Conservation (phyloP, 2,329 filamentous ascomycete genomes). For the Neophaeococcomyces aloes region DNA sequence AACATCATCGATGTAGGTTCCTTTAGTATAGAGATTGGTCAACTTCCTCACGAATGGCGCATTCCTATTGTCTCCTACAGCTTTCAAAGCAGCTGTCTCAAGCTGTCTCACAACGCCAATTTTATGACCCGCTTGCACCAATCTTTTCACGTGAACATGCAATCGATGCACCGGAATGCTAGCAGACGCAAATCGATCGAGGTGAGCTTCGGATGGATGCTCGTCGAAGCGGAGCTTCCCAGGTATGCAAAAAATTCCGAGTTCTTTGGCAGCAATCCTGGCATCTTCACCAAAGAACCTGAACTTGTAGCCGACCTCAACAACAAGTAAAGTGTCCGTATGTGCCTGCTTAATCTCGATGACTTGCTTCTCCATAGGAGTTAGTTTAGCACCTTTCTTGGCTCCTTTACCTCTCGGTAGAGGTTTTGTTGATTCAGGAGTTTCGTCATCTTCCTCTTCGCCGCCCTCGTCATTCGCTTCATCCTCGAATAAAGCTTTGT, state of each 20-base stretch:
- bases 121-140: conserved; percentile 87
- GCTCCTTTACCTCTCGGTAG: conserved; percentile 37
- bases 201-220: conserved; percentile 81
- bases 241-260: conserved; percentile 93
- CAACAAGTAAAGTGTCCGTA: conserved; percentile 76
- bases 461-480: conserved; percentile 42
- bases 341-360: conserved; percentile 89
- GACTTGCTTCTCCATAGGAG: conserved; percentile 87
- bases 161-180: conserved; percentile 89
- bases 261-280: conserved; percentile 72
- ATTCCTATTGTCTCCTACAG: conserved; percentile 87
- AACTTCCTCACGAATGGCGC: conserved; percentile 84
- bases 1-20: conserved; percentile 89
- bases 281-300: conserved; percentile 95
- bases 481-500: conserved; percentile 46
- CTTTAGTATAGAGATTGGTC: conserved; percentile 95
- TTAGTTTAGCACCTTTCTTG: conserved; percentile 77
- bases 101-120: conserved; percentile 90
- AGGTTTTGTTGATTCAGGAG: conserved; percentile 39
- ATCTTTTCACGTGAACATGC: conserved; percentile 84
- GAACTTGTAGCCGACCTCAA: conserved; percentile 98
- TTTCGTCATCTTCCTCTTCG: conserved; percentile 50
- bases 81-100: conserved; percentile 91
- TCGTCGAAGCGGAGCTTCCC: conserved; percentile 93
- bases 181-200: conserved; percentile 85